Conservation (phyloP, 257 asterid species). For the Datura wrightii region DNA sequence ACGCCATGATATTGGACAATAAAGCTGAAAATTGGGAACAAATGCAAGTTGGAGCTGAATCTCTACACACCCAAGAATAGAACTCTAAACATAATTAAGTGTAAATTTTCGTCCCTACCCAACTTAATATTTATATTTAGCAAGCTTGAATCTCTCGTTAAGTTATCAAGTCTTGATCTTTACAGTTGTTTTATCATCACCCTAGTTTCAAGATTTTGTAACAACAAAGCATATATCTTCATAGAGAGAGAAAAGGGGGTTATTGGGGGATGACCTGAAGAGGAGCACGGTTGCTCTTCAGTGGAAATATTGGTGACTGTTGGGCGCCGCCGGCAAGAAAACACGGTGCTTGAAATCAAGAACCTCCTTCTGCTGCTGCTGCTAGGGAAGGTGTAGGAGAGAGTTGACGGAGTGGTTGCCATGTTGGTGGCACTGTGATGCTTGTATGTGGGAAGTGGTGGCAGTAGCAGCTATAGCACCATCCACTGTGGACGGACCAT, state of each 20-base stretch:
- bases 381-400: conserved; percentile 28
- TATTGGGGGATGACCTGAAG: conserved; percentile 23
- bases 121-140: neutral
- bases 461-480: neutral
- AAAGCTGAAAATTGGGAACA: neutral
- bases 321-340: neutral
- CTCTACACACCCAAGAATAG: neutral
- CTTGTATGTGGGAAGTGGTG: neutral
- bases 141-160: neutral
- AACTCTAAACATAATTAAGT: neutral
- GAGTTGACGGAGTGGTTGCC: conserved; percentile 25
- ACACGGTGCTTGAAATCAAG: neutral
- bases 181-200: no score
- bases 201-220: neutral
- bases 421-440: neutral
- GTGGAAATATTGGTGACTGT: neutral
- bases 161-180: neutral
- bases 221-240: neutral
- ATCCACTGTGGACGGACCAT: neutral
- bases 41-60: neutral
- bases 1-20: neutral
- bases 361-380: conserved; percentile 15
- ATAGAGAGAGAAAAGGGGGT: neutral
- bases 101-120: neutral
- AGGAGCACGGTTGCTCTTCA: conserved; percentile 31